Percentiles rank a stretch among this genome's conserved stretches.
phyloP scores from a whole-genome alignment of 2,329 filamentous ascomycete species.

The Chaetomium globosum region DNA sequence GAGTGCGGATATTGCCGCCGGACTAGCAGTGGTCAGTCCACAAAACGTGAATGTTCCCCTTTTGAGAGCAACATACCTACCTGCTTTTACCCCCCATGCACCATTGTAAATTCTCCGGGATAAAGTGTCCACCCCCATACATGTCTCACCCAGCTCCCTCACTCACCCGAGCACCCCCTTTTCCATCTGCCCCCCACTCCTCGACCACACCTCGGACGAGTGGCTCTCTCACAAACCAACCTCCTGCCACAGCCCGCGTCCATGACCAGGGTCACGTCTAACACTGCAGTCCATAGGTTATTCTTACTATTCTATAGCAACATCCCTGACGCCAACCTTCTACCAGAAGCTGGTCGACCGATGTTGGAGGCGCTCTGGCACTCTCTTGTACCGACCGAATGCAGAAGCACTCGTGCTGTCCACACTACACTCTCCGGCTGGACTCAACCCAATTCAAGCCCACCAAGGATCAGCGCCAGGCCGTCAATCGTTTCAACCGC shows the following conservation, averaged over 20 bases:
- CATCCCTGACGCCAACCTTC: conserved; percentile 62
- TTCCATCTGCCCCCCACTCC: conserved; percentile 9
- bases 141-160: conserved; percentile 9
- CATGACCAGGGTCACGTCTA: conserved; percentile 17
- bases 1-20: conserved; percentile 58
- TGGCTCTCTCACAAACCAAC: conserved; percentile 16
- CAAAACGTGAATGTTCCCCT: conserved; percentile 48
- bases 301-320: conserved; percentile 70
- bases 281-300: conserved; percentile 56
- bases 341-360: conserved; percentile 74
- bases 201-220: background rate
- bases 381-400: conserved; percentile 75
- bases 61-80: conserved; percentile 19
- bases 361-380: conserved; percentile 75
- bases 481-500: conserved; percentile 72
- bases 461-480: conserved; percentile 72
- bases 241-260: background rate
- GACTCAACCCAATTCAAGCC: conserved; percentile 67
- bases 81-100: conserved; percentile 1
- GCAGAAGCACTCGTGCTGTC: conserved; percentile 81
- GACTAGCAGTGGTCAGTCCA: conserved; percentile 52
- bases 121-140: background rate
- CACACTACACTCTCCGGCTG: conserved; percentile 82
- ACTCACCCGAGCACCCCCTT: background rate
- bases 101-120: conserved; percentile 22